Evolutionary conservation across 495 filamentous ascomycete species (phyloP), one percentile per base, ranked within the genome.

Genomic region (Evansstolkia leycettana): DNA sequence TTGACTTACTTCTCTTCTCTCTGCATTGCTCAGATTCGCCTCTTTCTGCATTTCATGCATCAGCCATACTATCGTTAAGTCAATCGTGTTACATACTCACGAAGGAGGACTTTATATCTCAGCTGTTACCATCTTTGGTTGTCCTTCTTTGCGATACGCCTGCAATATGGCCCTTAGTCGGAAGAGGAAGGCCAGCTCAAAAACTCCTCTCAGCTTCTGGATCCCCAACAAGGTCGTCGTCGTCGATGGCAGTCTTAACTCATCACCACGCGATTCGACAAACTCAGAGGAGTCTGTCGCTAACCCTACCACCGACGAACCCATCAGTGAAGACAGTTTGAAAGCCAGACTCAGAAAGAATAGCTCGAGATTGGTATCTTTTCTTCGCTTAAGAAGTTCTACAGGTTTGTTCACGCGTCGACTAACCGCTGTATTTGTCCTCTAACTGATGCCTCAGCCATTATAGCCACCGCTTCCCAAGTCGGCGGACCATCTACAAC

Each of bases 341-440:
- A 48, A 46, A 27, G 49, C 41, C 3, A 49, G 49, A 18, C 37
- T 62, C 16, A 45, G 47, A 30, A 41, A 53, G 34, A 51, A 50
- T 33, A 55, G 62, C 24, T 64, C 62, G 9, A 61, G 43, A 33
- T 37, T 67, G 17, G 37, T 69, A 16, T 62, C 57, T 11, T 43
- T 55, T 14, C 34, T 69, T 27, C 47, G 62, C 7, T 35, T 58
- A 27, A 46, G 50, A 25, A 50, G 38, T 18, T 36, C 43, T 8
- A 46, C 17, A 4, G 32, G 32, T 34, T 24, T 24, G 32, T 24
- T n/a, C 13, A 10, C 17, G 10, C 4, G 17, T 25, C 5, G 20
- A 15, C 7, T 19, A 3, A 14, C 3, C n/a, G 7, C 5, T 12
- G 6, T n/a, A n/a, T n/a, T n/a, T n/a, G n/a, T n/a, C n/a, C n/a